Conservation (phyloP, 495 filamentous ascomycete genomes). For the Aspergillus carlsbadensis region DNA sequence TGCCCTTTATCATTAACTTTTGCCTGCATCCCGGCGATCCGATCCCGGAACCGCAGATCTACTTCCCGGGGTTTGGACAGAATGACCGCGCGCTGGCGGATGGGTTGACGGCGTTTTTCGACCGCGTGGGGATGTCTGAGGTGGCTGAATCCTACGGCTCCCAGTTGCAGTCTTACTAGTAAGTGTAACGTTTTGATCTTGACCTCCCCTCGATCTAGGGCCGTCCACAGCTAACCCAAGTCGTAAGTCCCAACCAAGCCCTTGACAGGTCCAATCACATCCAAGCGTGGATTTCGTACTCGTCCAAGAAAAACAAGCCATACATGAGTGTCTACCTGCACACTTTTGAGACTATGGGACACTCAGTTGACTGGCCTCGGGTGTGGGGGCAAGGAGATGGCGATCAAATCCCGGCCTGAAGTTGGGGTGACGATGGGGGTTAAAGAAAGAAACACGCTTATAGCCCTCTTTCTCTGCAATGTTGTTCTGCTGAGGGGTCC, state of each 20-base stretch:
- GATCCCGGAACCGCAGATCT: neutral
- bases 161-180: constrained; percentile 11
- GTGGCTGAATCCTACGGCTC: neutral
- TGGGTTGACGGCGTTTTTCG: neutral
- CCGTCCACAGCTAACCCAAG: too few species aligned
- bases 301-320: constrained; percentile 8
- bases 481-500: too few species aligned
- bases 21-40: constrained; percentile 5
- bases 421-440: too few species aligned
- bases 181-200: too few species aligned
- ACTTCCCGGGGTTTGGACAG: neutral
- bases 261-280: constrained; percentile 2
- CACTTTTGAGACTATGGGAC: neutral
- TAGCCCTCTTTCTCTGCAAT: too few species aligned
- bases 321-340: constrained; percentile 19
- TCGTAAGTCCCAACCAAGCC: constrained; percentile 13
- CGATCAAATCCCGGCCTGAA: too few species aligned
- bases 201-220: too few species aligned
- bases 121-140: neutral
- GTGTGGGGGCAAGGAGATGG: too few species aligned
- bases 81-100: neutral
- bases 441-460: too few species aligned
- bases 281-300: constrained; percentile 18
- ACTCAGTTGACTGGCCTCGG: too few species aligned
- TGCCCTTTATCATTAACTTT: constrained; percentile 16